These are phyloP conservation scores for Hymenoscyphus occultus DNA, from an alignment of 2,329 filamentous ascomycete genomes.

Conservation along the genomic window DNA sequence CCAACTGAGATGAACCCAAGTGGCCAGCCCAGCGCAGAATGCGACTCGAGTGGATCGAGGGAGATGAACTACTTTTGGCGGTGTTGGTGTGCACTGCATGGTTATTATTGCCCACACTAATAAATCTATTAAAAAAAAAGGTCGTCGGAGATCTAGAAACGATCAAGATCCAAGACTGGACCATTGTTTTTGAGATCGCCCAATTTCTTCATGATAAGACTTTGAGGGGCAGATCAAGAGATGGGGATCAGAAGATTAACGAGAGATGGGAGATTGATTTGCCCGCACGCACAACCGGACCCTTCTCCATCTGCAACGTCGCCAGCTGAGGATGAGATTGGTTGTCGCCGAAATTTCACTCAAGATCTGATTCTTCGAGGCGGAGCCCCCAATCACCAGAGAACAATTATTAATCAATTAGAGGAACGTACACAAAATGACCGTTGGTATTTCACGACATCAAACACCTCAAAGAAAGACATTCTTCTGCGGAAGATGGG, in stretches of 20 bases:
- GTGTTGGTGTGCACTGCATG: neutral
- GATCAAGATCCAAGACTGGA: neutral
- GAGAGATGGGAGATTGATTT: neutral
- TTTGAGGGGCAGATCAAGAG: constrained; percentile 1
- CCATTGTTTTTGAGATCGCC: neutral
- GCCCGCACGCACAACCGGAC: neutral
- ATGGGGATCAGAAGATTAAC: neutral
- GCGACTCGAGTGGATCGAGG: constrained; percentile 5
- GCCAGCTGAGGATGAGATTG: neutral
- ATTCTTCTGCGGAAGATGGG: neutral
- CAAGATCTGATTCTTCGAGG: neutral
- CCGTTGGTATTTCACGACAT: neutral
- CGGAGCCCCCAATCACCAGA: neutral
- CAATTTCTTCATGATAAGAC: neutral
- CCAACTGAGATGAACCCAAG: constrained; percentile 12
- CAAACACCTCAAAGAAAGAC: neutral
- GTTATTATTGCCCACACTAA: too few relatives aligned
- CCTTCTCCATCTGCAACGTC: neutral
- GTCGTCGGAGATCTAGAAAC: neutral
- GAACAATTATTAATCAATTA: neutral
- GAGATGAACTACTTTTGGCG: constrained; percentile 7
- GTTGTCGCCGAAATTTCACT: neutral
- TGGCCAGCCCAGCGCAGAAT: constrained; percentile 20
- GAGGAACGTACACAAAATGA: neutral
- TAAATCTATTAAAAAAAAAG: neutral